Evolutionary conservation across 2,329 filamentous ascomycete genomes (phyloP).

Genomic region (Penicillium sp.): DNA sequence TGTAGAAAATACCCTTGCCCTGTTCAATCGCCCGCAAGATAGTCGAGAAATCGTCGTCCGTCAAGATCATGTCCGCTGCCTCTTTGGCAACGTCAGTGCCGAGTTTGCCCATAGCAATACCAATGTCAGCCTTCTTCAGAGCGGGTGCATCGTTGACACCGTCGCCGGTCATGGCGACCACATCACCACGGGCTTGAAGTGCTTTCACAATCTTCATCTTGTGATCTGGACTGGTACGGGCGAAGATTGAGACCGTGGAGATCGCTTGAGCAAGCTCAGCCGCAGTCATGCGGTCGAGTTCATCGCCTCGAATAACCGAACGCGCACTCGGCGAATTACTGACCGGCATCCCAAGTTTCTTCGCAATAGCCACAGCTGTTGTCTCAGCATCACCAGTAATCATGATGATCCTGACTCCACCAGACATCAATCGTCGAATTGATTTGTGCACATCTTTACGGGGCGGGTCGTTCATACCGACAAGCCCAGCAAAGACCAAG

Average conservation of each 20-base stretch:
- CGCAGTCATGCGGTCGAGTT: slow-evolving; percentile 89
- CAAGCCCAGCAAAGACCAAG: slow-evolving; percentile 83
- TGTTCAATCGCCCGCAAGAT: slow-evolving; percentile 96
- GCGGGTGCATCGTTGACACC: slow-evolving; percentile 97
- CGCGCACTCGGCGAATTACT: slow-evolving; percentile 52
- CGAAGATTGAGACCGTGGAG: slow-evolving; percentile 87
- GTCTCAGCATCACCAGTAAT: slow-evolving; percentile 96
- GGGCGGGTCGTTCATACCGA: slow-evolving; percentile 97
- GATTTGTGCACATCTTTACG: slow-evolving; percentile 84
- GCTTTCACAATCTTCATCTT: slow-evolving; percentile 96
- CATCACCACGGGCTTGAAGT: slow-evolving; percentile 86
- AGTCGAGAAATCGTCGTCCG: slow-evolving; percentile 83
- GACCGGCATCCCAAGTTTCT: slow-evolving; percentile 90
- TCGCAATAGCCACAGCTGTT: slow-evolving; percentile 89
- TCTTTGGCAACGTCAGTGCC: slow-evolving; percentile 98
- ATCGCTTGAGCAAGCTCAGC: slow-evolving; percentile 80
- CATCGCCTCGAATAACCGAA: slow-evolving; percentile 77
- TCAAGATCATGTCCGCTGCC: slow-evolving; percentile 82
- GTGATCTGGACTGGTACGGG: slow-evolving; percentile 92
- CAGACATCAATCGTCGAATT: slow-evolving; percentile 84
- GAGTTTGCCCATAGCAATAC: slow-evolving; percentile 91
- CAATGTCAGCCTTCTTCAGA: slow-evolving; percentile 94
- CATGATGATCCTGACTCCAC: slow-evolving; percentile 97
- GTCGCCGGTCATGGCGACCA: slow-evolving; percentile 98
- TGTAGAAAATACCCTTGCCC: slow-evolving; percentile 98